A percentile compares a stretch with the other conserved stretches of the same genome.
These are phyloP conservation scores for Pseudogymnoascus sp. DNA, from an alignment of 2,329 filamentous ascomycete species.

Conservation along the genomic window DNA sequence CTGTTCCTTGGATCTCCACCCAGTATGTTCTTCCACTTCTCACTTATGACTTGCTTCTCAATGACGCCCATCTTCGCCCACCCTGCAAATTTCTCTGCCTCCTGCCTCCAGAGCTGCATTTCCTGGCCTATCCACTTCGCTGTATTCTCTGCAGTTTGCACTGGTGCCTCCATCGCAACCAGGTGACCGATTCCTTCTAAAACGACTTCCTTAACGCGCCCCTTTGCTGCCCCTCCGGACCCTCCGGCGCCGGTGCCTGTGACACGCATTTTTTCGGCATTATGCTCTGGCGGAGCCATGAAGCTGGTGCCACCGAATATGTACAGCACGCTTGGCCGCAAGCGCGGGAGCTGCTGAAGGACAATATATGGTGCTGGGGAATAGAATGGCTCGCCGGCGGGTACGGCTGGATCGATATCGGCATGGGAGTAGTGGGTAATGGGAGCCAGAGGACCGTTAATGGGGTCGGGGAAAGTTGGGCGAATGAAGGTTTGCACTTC, in stretches of 20 bases:
- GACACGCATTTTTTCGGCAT: conserved; percentile 51
- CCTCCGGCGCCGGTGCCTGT: conserved; percentile 63
- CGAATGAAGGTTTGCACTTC: conserved; percentile 75
- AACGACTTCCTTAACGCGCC: conserved; percentile 59
- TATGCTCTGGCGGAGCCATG: conserved; percentile 44
- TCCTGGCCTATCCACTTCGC: conserved; percentile 52
- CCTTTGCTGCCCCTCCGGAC: conserved; percentile 55
- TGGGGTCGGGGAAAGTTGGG: conserved; percentile 41
- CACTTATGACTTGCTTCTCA: conserved; percentile 51
- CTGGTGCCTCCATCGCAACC: conserved; percentile 73
- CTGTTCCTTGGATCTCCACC: conserved; percentile 17
- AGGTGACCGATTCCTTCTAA: conserved; percentile 67
- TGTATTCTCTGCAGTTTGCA: conserved; percentile 54
- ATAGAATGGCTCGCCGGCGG: conserved; percentile 50
- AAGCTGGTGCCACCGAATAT: conserved; percentile 57
- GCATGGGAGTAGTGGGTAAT: conserved; percentile 36
- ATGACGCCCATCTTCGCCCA: conserved; percentile 28
- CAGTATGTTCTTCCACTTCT: conserved; percentile 41
- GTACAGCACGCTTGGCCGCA: conserved; percentile 62
- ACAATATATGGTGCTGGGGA: conserved; percentile 55
- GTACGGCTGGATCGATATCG: conserved; percentile 19
- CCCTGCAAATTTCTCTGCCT: conserved; percentile 48
- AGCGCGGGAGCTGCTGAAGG: conserved; percentile 47
- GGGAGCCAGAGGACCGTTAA: conserved; percentile 26
- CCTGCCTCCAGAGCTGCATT: conserved; percentile 47